Evolutionary conservation across 345 rosid genomes (phyloP), one percentile per base, ranked within the genome.

Genomic region (Odontarrhena argentea): DNA sequence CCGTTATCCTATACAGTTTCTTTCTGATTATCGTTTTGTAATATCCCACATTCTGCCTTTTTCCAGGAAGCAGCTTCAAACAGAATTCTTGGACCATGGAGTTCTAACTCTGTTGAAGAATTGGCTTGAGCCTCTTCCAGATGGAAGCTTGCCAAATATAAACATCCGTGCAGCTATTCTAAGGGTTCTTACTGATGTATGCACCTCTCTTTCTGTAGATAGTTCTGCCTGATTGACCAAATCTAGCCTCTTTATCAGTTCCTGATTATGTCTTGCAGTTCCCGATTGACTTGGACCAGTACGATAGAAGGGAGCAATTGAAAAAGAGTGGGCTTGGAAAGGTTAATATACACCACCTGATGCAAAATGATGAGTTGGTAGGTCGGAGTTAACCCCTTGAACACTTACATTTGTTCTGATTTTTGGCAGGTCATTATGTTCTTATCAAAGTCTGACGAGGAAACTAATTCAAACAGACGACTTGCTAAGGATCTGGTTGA

Each of bases 51-150:
- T 58, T 63, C 55, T 59, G 6, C 55, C 8, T 14, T 49, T 65
- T n/a, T 77, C 46, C 84, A 90, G 97, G 92, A 90, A 82, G 83
- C 97, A 93, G 78, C 98, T 93, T 67, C 98, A 93, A 61, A 90
- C 86, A 67, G 98, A 93, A 57, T 91, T 89, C 71, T 74, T 94
- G 63, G 99, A 94, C 77, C 97, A 94, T 74, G 99, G 99, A 57
- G 99, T 94, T 42, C 56, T 94, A 56, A 83, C 91, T 45, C 78
- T 94, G 51, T 69, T 88, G 65, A 94, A 88, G 87, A 88, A 83
- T 69, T 91, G 99, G 99, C 97, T 94, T 45, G 99, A 94, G 73
- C 99, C 97, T 30, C 97, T 91, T 76, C 99, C 99, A 41, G 97
- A 94, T 81, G 95, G 96, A 71, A 94, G 99, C 69, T 83, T 94